A percentile compares a stretch with the other conserved stretches of the same genome.
Conservation (phyloP, 73 alveolate genomes). For the Stentor roeselii region DNA sequence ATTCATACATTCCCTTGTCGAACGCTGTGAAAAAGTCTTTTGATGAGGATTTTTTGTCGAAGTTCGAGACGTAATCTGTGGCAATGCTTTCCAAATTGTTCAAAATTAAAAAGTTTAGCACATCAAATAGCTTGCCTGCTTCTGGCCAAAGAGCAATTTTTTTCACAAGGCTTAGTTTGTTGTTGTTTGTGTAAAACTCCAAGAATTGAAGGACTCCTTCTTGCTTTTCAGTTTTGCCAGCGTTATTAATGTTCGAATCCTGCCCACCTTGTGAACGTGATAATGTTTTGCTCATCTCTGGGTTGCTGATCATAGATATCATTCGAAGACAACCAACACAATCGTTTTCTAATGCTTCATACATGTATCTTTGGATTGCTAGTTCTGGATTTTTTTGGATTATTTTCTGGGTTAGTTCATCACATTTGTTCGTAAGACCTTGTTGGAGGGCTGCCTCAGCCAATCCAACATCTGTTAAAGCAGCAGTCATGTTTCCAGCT, state of each 20-base stretch:
- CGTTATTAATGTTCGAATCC: too few species aligned
- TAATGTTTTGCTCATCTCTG: background rate
- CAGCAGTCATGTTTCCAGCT: background rate
- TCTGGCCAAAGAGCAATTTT: background rate
- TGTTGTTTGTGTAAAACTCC: too few species aligned
- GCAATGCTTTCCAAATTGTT: background rate
- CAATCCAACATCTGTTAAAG: background rate
- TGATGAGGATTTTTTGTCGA: background rate
- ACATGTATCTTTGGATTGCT: too few species aligned
- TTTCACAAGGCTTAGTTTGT: background rate
- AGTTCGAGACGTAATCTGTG: background rate
- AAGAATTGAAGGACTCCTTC: too few species aligned
- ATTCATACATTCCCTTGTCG: background rate
- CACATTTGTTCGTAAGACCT: background rate
- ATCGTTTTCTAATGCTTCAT: background rate
- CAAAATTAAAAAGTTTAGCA: background rate
- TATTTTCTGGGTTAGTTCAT: background rate
- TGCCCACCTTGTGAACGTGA: background rate
- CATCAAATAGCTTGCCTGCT: too few species aligned
- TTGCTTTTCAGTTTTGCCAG: background rate
- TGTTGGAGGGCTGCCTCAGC: background rate
- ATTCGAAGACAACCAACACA: background rate
- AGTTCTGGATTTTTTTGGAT: background rate
- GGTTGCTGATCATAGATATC: background rate
- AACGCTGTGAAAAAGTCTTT: background rate